Percentiles rank a stretch among this genome's conserved stretches.
phyloP scores from a whole-genome alignment of 768 basidiomycete species.

The Russula sp. region DNA sequence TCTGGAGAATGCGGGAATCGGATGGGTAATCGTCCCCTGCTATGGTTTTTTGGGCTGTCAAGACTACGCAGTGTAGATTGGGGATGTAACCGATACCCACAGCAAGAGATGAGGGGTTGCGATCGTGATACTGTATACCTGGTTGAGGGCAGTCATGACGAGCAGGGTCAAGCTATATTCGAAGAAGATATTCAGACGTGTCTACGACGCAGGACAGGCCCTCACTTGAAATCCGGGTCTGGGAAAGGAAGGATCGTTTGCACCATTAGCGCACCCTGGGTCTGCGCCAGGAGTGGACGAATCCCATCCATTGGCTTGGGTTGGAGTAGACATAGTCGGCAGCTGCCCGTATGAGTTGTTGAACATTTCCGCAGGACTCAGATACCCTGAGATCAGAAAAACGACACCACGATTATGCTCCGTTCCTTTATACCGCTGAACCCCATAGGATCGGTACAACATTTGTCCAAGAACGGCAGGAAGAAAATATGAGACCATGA shows the following conservation, averaged over 20 bases:
- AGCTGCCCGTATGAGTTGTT: not conserved
- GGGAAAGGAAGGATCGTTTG: not conserved
- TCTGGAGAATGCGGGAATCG: not conserved
- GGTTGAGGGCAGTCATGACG: not conserved
- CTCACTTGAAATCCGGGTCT: not conserved
- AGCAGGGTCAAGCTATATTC: not conserved
- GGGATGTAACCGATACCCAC: not conserved
- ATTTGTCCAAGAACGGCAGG: not conserved
- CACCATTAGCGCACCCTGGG: not conserved
- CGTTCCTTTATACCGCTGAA: not conserved
- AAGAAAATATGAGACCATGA: not conserved
- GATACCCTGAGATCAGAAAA: not conserved
- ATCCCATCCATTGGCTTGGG: not conserved
- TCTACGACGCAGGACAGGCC: not conserved
- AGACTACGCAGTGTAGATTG: too few species aligned
- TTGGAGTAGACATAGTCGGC: not conserved
- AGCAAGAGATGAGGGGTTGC: not conserved
- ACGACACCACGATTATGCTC: not conserved
- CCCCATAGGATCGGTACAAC: not conserved
- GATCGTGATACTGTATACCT: not conserved
- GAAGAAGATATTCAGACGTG: not conserved
- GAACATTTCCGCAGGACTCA: not conserved
- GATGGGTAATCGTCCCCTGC: not conserved
- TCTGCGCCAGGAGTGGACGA: not conserved
- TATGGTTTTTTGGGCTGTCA: not conserved